Evolutionary conservation across 2,329 filamentous ascomycete species (phyloP), one percentile per base, ranked within the genome.

Genomic region (Penicillium oxalicum): DNA sequence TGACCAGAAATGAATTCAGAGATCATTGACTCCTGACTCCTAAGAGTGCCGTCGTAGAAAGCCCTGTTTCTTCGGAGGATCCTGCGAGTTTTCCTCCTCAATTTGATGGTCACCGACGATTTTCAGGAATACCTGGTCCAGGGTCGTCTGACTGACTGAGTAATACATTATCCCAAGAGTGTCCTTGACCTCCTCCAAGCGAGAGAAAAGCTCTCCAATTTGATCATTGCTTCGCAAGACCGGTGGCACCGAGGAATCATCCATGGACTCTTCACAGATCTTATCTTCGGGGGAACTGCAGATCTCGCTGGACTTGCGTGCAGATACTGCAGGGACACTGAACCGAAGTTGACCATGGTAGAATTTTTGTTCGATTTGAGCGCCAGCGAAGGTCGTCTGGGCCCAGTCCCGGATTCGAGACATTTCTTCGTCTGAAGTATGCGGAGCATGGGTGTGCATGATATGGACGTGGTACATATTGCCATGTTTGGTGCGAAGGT

Each of bases 271-370:
- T 11, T 12, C 9, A 9, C 9, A 13, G 24, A 38, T 38, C 8
- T 24, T 8, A 9, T 38, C 36, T 24, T 38, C 36, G 13, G 9
- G 36, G 9, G 94, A 36, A 48, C 41, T 39, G 24, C 7, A 27
- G 39, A 9, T n/a, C 9, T 18, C 24, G 7, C 25, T 9, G 9
- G 27, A 27, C 6, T 41, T 12, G 5, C n/a, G n/a, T 9, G 25
- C n/a, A 41, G 39, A 38, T 9, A 11, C 36, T 4, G 51, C 78
- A 9, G 85, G 83, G 1, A 94, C 80, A 11, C 82, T 86, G 69
- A 95, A 95, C n/a, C 89, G 79, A 59, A 95, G 75, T 66, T 95
- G 90, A 0, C 91, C 90, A 62, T 95, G 88, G 69, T 86, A 94
- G 37, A 80, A 86, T 67, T 86, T 83, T 39, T 80, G 76, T 65